Base-by-base conservation (phyloP, 805 yeast species). In the Allodekkera sacchari region DNA sequence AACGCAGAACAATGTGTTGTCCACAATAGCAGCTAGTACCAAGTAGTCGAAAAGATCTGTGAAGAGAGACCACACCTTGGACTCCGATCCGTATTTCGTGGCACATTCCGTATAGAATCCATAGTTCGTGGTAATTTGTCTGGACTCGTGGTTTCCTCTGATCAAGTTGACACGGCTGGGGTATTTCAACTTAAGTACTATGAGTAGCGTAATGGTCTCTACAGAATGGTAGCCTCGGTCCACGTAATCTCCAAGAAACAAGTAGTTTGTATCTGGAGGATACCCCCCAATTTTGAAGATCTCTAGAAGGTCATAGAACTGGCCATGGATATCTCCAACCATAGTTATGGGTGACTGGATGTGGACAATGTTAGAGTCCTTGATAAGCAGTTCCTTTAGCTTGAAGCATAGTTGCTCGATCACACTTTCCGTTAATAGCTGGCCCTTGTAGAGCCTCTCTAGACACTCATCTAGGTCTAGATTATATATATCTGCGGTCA, bases 311-410 rank as follows among this genome's bases (percentile, higher is more conserved):
- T 92, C 98, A 53, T 88, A 94, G 50, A 83, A 92, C 57, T 92
- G 98, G 7, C 97, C 98, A 48, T 92, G 98, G 28, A 92, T 89
- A 52, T 92, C 98, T 2, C 98, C 98, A 4, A 92, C 96, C 6
- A 92, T 84, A 0, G 97, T 85, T 8, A 92, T 84, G 1, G 98
- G 98, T 3, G 94, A 73, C 22, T 65, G 63, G 6, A 92, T 64
- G 27, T 84, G 81, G 30, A 89, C 84, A 22, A 92, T 94, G 50
- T 92, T 92, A 38, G 94, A 80, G 43, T 84, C 95, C 24, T 66
- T 61, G 13, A 88, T 66, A 30, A 92, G 65, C 38, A 82, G 72
- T 35, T 87, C 92, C 55, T 88, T 92, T 43, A 88, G 63, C 43
- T 81, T 82, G 50, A 76, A 78, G 50, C 96, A 85, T 10, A 83